Base-by-base conservation (phyloP, 2,329 filamentous ascomycete genomes). In the Trichoderma citrinoviride region DNA sequence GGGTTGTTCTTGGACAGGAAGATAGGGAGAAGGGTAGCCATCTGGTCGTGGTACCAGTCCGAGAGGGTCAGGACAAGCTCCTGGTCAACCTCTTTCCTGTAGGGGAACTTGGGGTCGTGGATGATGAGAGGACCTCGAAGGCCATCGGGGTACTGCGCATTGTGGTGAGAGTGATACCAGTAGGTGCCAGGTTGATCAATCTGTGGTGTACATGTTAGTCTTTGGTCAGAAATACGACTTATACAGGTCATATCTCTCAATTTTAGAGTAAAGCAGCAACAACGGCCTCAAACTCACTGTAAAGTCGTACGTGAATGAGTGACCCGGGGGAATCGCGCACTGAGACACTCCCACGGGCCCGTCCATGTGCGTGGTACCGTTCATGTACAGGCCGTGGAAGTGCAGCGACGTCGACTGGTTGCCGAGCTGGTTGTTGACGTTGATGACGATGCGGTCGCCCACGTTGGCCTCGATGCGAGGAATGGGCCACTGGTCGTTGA, bases 401-500 rank as follows among this genome's bases (percentile, higher is more conserved):
- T 86, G 87, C 58, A 90, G 76, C 49, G 85, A 85, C 0, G 87
- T 89, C 2, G 81, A 79, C 74, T 88, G 82, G 71, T 90, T 87
- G 6, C 84, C 84, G 6, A 90, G 78, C 23, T 79, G 76, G 72
- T 90, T 90, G 67, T 80, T 76, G 49, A 85, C 79, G 63, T 86
- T 85, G 67, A 89, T 77, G 65, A 89, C 72, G 57, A 90, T 69
- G 23, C 78, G 81, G 72, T 91, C 89, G 65, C 88, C 88, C 56
- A 87, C 78, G 54, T 82, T 82, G 43, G 84, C 88, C 58, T 84
- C 81, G 64, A 92, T 87, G 27, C 77, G 76, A 1, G 91, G 91
- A 60, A 90, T 83, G 1, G 91, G 91, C 89, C 90, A 92, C 77
- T 88, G 75, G 5, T 85, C 85, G 71, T 95, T 94, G 78, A 95